These are phyloP conservation scores for Aspergillus floridensis DNA, from an alignment of 2,329 filamentous ascomycete species.

Conservation along the genomic window DNA sequence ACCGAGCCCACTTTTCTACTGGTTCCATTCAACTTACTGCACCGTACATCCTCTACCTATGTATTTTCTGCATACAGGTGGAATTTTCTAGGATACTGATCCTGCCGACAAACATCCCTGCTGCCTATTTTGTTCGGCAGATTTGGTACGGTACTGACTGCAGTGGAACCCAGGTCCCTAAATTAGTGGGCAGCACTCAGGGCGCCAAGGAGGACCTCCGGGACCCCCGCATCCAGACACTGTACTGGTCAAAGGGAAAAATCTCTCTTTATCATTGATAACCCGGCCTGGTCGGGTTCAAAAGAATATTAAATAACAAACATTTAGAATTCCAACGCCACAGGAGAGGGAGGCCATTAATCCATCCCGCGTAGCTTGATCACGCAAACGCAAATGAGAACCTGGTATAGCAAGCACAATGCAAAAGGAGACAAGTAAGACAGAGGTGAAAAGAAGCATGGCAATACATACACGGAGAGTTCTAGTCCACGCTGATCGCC, in stretches of 20 bases:
- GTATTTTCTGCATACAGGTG: background rate
- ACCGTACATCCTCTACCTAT: too few relatives aligned
- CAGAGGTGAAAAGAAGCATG: background rate
- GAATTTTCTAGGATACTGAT: constrained; percentile 8
- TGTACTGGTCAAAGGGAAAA: background rate
- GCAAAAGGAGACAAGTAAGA: background rate
- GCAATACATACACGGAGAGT: background rate
- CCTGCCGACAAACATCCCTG: background rate
- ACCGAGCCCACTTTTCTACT: background rate
- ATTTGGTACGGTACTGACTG: background rate
- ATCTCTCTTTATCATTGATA: background rate
- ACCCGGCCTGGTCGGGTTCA: background rate
- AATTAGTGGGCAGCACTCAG: too few relatives aligned
- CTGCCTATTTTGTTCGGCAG: background rate
- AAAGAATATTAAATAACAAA: background rate
- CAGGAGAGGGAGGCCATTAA: background rate
- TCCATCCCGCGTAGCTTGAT: too few relatives aligned
- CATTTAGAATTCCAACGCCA: background rate
- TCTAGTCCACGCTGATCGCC: constrained; percentile 7
- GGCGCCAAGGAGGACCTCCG: too few relatives aligned
- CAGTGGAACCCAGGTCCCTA: too few relatives aligned
- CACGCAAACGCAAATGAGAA: background rate
- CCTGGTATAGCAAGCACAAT: background rate
- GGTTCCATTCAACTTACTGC: too few relatives aligned
- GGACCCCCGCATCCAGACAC: background rate